Percentiles rank a stretch among this genome's conserved stretches.
Conservation (phyloP, 169 alveolate genomes). For the Eimeria tenella region DNA sequence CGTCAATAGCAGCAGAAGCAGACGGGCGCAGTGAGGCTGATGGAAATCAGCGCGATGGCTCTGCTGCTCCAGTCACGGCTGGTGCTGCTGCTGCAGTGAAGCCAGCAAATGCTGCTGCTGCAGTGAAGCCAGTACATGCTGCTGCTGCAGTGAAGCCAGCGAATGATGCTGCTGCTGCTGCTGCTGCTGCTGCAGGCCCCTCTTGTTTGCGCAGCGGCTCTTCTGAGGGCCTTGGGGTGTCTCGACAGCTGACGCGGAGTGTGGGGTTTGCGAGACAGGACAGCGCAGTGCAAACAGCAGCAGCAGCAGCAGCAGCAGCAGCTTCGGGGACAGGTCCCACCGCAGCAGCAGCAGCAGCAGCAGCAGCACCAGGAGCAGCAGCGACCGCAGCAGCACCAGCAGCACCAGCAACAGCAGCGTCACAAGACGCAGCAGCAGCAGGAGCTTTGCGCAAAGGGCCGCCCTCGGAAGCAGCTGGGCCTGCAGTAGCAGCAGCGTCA, state of each 20-base stretch:
- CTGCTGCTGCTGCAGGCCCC: not conserved
- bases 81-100: not conserved
- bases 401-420: not conserved
- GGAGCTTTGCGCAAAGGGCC: not conserved
- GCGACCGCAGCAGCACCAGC: not conserved
- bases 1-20: not conserved
- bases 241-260: not conserved
- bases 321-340: not conserved
- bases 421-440: not conserved
- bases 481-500: slow-evolving; percentile 5
- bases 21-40: not conserved
- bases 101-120: not conserved
- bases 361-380: not conserved
- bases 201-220: not conserved
- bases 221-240: not conserved
- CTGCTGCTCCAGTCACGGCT: not conserved
- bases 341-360: slow-evolving; percentile 14
- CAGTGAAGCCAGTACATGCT: not conserved
- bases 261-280: not conserved
- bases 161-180: not conserved
- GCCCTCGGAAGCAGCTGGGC: not conserved
- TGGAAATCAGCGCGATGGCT: too few species aligned
- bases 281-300: not conserved
- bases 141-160: not conserved
- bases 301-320: slow-evolving; percentile 13